Conservation (phyloP, 2,329 filamentous ascomycete genomes). For the Westerdykella sp. region DNA sequence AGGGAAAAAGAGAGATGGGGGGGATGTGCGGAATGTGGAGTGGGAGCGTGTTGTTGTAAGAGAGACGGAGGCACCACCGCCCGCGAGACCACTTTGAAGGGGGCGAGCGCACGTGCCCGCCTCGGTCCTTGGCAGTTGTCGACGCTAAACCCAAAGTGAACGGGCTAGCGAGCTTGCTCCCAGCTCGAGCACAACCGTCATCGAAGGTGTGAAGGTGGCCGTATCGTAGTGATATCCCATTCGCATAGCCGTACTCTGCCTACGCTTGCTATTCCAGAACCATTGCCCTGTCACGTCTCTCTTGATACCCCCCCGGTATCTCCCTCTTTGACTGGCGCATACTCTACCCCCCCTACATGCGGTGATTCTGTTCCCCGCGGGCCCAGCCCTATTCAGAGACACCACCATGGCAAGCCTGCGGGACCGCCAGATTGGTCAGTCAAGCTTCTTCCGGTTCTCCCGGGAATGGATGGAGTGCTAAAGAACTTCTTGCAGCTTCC, state of each 20-base stretch:
- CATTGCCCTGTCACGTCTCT: too few species aligned
- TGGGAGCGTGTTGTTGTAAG: conserved; percentile 1
- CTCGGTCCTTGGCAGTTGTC: conserved; percentile 6
- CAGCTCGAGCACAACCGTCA: neutral
- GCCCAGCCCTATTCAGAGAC: conserved; percentile 14
- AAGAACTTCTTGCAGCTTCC: conserved; percentile 54
- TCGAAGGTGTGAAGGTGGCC: neutral
- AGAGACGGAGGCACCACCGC: conserved; percentile 13
- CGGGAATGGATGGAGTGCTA: conserved; percentile 2
- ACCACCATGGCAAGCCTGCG: conserved; percentile 45
- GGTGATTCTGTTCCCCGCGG: conserved; percentile 19
- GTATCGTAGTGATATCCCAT: neutral
- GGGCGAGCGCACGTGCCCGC: conserved; percentile 1
- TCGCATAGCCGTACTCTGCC: neutral
- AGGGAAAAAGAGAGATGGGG: conserved; percentile 4
- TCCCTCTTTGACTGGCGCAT: neutral
- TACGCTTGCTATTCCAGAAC: too few species aligned
- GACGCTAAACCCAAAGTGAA: conserved; percentile 1
- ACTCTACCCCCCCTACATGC: conserved; percentile 15
- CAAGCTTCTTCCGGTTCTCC: too few species aligned
- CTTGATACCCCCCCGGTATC: too few species aligned
- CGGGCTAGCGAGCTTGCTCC: neutral
- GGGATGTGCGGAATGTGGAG: neutral
- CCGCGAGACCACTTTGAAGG: conserved; percentile 14
- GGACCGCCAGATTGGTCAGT: conserved; percentile 64